These are phyloP conservation scores for Effrenium voratum DNA, from an alignment of 73 alveolate species.

Conservation along the genomic window DNA sequence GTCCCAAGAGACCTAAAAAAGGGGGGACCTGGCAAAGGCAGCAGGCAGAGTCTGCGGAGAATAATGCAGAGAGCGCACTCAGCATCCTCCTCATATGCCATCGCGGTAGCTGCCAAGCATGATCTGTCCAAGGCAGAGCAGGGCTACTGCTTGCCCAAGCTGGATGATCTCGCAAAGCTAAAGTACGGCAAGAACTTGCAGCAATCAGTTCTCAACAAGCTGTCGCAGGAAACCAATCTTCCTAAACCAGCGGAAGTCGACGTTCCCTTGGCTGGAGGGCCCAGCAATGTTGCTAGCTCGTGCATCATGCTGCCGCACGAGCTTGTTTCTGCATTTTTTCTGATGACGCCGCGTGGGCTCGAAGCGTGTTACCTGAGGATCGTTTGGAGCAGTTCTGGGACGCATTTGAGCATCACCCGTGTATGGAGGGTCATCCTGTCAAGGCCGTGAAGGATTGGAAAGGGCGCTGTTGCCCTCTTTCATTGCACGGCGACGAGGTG, in stretches of 20 bases:
- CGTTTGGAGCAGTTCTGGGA: not conserved
- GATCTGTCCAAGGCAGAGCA: not conserved
- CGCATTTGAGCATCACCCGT: not conserved
- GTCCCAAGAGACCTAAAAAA: not conserved
- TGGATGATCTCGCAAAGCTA: not conserved
- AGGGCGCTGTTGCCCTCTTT: not conserved
- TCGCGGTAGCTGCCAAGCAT: not conserved
- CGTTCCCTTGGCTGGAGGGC: not conserved
- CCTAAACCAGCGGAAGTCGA: not conserved
- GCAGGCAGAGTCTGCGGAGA: not conserved
- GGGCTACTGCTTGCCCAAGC: not conserved
- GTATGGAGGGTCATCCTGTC: not conserved
- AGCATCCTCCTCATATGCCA: not conserved
- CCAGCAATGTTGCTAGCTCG: not conserved
- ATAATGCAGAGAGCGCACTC: not conserved
- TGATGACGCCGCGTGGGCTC: not conserved
- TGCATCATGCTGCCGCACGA: not conserved
- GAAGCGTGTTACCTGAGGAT: not conserved
- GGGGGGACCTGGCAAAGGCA: not conserved
- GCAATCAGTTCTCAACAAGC: not conserved
- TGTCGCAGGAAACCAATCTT: not conserved
- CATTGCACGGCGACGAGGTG: not conserved
- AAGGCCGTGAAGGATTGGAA: not conserved
- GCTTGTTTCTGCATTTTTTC: no score
- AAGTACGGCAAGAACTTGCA: not conserved